Evolutionary conservation across 495 filamentous ascomycete species (phyloP).

Genomic region (Penicillium coprophilum): DNA sequence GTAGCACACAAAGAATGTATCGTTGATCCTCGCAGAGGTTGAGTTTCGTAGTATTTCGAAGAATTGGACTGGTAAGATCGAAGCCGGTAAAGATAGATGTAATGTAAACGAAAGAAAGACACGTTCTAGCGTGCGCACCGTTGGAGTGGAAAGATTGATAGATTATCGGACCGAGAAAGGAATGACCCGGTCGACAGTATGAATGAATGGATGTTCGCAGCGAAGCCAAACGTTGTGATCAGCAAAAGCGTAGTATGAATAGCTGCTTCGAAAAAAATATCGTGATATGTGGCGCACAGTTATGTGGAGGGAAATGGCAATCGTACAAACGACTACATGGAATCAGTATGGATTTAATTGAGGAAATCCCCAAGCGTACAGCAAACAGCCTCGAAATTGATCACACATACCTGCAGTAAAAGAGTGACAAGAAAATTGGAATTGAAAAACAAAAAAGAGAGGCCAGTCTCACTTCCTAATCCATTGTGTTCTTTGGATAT

Average conservation of each 20-base stretch:
- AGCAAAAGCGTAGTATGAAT: constrained; percentile 13
- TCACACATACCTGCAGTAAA: constrained; percentile 23
- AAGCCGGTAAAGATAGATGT: not conserved
- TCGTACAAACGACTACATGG: not conserved
- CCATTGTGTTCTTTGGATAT: constrained; percentile 19
- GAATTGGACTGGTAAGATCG: constrained; percentile 1
- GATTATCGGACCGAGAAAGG: constrained; percentile 2
- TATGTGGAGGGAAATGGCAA: constrained; percentile 1
- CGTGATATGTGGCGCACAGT: not conserved
- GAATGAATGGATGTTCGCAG: constrained; percentile 22
- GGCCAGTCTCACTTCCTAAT: constrained; percentile 17
- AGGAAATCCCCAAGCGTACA: not conserved
- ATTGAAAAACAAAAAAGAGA: not conserved
- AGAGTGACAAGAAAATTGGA: constrained; percentile 12
- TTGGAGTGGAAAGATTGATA: constrained; percentile 11
- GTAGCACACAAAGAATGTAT: not conserved
- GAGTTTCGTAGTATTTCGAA: constrained; percentile 12
- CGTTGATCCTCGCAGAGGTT: constrained; percentile 25
- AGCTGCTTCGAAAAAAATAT: not conserved
- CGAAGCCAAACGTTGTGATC: constrained; percentile 8
- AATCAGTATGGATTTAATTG: constrained; percentile 5
- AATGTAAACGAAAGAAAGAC: constrained; percentile 11
- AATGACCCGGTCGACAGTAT: constrained; percentile 5
- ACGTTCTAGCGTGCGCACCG: constrained; percentile 23
- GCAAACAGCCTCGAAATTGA: not conserved